phyloP scores from a whole-genome alignment of 495 filamentous ascomycete genomes.

The Venustampulla echinocandica region DNA sequence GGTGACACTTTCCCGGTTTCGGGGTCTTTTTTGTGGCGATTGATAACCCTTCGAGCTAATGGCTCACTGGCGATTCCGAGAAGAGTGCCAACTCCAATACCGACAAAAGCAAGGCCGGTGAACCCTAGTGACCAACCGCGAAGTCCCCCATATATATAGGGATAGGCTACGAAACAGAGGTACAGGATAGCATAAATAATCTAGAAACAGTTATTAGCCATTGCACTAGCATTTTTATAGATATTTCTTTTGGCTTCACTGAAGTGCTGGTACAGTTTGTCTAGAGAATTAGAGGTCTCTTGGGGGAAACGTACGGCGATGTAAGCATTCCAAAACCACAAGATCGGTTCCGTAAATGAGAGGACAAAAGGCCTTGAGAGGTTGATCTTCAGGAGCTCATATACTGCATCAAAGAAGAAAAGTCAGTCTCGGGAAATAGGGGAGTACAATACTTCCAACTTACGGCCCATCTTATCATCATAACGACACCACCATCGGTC shows the following conservation, averaged over 20 bases:
- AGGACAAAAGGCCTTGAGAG: constrained; percentile 71
- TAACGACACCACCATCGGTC: constrained; percentile 69
- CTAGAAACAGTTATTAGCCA: constrained; percentile 14
- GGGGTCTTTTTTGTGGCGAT: constrained; percentile 58
- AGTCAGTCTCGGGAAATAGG: not conserved
- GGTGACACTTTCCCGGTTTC: constrained; percentile 57
- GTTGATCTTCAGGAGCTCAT: constrained; percentile 55
- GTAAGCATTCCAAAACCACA: constrained; percentile 74
- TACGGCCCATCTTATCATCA: constrained; percentile 47
- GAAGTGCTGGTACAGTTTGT: no score
- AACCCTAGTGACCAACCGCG: constrained; percentile 69
- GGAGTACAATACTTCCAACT: constrained; percentile 9
- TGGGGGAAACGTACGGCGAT: constrained; percentile 41
- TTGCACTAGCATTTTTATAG: not conserved
- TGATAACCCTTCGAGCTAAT: constrained; percentile 62
- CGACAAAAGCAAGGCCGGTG: constrained; percentile 68
- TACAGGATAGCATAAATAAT: constrained; percentile 66
- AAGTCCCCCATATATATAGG: constrained; percentile 62
- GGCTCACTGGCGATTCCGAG: constrained; percentile 61
- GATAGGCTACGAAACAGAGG: constrained; percentile 77
- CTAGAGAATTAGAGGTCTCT: no score
- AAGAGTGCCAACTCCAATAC: constrained; percentile 70
- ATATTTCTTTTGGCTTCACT: no score
- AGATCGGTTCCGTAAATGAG: constrained; percentile 73
- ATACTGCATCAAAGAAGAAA: constrained; percentile 31